Evolutionary conservation across 352 stramenopile species (phyloP).

Genomic region (Globisporangium splendens): DNA sequence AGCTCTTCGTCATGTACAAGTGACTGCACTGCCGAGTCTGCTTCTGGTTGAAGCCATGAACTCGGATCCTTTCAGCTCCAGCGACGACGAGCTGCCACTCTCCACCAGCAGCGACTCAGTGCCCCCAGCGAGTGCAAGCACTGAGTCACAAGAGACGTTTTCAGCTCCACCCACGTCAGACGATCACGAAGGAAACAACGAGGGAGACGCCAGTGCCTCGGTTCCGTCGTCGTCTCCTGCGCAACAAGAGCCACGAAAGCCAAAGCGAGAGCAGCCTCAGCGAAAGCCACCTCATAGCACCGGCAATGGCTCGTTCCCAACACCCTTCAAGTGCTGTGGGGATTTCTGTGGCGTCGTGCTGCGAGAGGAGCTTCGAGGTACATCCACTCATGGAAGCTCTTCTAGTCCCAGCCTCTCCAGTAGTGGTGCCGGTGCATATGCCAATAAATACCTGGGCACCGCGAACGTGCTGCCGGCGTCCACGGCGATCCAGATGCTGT

Average conservation of each 20-base stretch:
- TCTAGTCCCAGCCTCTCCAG: neutral
- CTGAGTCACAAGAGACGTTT: too few species aligned
- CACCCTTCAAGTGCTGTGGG: constrained; percentile 73
- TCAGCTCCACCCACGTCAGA: too few species aligned
- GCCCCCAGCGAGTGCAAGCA: too few species aligned
- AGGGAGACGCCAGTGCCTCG: too few species aligned
- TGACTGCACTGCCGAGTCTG: too few species aligned
- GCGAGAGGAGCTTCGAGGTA: constrained; percentile 19
- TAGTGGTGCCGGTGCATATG: neutral
- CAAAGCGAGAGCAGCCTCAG: neutral
- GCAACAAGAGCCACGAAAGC: neutral
- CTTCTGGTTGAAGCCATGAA: too few species aligned
- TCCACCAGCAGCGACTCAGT: too few species aligned
- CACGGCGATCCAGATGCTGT: constrained; percentile 48
- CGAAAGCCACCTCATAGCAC: neutral
- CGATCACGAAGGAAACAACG: too few species aligned
- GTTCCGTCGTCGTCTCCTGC: neutral
- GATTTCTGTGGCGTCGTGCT: constrained; percentile 68
- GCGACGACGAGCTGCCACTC: too few species aligned
- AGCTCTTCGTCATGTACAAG: too few species aligned
- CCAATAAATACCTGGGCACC: neutral
- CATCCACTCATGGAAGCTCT: neutral
- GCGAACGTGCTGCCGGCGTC: constrained; percentile 7
- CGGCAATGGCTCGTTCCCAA: constrained; percentile 34
- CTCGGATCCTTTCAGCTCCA: too few species aligned